Base-by-base conservation (phyloP, 805 yeast genomes). In the Metschnikowia corniflorae region DNA sequence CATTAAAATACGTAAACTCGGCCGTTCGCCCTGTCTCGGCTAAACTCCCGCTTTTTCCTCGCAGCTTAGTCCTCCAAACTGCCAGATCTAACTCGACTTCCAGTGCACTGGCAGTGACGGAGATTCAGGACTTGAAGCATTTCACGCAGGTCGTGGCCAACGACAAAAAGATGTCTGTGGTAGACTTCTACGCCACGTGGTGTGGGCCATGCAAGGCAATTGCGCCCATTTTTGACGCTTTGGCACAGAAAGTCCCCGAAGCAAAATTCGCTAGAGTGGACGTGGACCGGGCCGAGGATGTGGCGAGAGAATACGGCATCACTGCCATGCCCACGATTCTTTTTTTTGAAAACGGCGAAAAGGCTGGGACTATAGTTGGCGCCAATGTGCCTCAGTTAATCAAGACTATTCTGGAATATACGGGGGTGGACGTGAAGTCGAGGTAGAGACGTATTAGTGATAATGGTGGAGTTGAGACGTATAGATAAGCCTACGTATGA, bases 151-250 rank as follows among this genome's bases (percentile, higher is more conserved):
- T 58, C 25, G 45, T 61, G 23, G 45, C 40, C 24, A 49, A 42
- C 42, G 37, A 42, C 25, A 57, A 63, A 23, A 68, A 73, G 39
- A 55, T 75, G 24, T 64, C 80, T 2, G 63, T 80, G 2, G 73
- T 80, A 33, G 86, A 81, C 54, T 81, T 80, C 55, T 78, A 71
- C 57, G 86, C 87, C 21, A 73, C 78, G 8, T 81, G 87, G 87
- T 81, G 87, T 58, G 86, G 82, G 6, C 87, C 87, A n/a, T 81
- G 87, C 51, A 78, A 76, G 49, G 82, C 82, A n/a, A 71, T 81
- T 50, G 69, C 81, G 3, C 87, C 87, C 12, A 56, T 75, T 15
- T 55, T 79, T 29, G 71, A 64, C 29, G 56, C 58, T 25, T 55
- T 68, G 42, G 63, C 71, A 17, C 70, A 71, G 15, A 63, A 66